Percentiles rank a stretch among this genome's conserved stretches.
Evolutionary conservation across 2,329 filamentous ascomycete genomes (phyloP).

Genomic region (Biscogniauxia sp.): DNA sequence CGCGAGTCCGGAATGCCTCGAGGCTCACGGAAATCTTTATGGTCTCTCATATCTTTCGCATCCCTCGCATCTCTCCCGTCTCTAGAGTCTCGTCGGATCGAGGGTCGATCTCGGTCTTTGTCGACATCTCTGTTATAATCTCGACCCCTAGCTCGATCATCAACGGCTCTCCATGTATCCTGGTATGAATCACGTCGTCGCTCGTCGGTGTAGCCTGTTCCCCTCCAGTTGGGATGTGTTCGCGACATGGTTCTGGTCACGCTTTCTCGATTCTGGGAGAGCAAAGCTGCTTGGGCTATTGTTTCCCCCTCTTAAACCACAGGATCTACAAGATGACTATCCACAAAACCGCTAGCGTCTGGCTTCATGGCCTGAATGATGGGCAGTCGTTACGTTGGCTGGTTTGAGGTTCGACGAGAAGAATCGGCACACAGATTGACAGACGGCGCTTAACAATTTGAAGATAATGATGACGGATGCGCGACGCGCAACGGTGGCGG

Average conservation of each 20-base stretch:
- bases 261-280: constrained; percentile 1
- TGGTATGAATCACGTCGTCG: constrained; percentile 12
- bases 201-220: constrained; percentile 17
- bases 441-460: background rate
- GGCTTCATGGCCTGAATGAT: constrained; percentile 18
- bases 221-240: constrained; percentile 7
- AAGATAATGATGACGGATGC: background rate
- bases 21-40: constrained; percentile 1
- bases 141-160: constrained; percentile 16
- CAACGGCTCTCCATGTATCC: constrained; percentile 7
- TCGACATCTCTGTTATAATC: constrained; percentile 27
- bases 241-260: background rate
- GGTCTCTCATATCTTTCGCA: constrained; percentile 6
- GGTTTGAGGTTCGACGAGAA: background rate
- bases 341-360: constrained; percentile 12
- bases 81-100: constrained; percentile 13
- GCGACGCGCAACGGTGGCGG: background rate
- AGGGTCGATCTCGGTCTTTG: constrained; percentile 14
- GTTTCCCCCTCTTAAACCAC: constrained; percentile 1
- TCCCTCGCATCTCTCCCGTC: constrained; percentile 1
- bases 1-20: constrained; percentile 1
- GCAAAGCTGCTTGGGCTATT: background rate
- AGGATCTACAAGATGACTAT: constrained; percentile 13
- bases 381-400: background rate
- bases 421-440: background rate